Evolutionary conservation across 78 protist species (phyloP).

Genomic region (Diacronema lutheri): DNA sequence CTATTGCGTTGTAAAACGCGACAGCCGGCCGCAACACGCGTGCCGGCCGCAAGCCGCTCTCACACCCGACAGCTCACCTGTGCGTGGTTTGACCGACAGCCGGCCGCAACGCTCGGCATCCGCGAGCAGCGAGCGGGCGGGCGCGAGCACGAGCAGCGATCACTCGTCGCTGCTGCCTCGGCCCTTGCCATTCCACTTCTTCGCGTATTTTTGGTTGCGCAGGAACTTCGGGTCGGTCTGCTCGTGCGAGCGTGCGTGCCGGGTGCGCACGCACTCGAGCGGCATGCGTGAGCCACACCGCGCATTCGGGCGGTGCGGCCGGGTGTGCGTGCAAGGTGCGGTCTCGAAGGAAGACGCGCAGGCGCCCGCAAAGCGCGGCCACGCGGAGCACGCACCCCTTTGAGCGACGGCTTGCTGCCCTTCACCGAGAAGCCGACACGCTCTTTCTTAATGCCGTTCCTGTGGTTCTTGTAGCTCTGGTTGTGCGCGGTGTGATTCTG

Average conservation of each 20-base stretch:
- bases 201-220: conserved; percentile 41
- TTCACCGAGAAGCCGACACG: background rate
- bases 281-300: background rate
- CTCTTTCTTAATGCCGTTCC: conserved; percentile 87
- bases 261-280: background rate
- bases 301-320: background rate
- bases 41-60: too few relatives aligned
- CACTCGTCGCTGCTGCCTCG: background rate
- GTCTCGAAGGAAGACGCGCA: background rate
- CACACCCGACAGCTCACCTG: too few relatives aligned
- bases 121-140: too few relatives aligned
- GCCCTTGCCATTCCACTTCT: conserved; percentile 31
- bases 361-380: background rate
- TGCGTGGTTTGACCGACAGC: too few relatives aligned
- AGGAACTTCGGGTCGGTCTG: conserved; percentile 62
- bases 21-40: too few relatives aligned
- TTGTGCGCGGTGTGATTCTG: conserved; percentile 89
- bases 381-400: conserved; percentile 65
- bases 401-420: conserved; percentile 50
- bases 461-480: conserved; percentile 77
- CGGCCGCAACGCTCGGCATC: too few relatives aligned
- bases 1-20: too few relatives aligned
- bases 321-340: background rate
- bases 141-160: too few relatives aligned
- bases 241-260: background rate